Evolutionary conservation across 2,329 filamentous ascomycete genomes (phyloP).

Genomic region (Ophiostoma sp.): DNA sequence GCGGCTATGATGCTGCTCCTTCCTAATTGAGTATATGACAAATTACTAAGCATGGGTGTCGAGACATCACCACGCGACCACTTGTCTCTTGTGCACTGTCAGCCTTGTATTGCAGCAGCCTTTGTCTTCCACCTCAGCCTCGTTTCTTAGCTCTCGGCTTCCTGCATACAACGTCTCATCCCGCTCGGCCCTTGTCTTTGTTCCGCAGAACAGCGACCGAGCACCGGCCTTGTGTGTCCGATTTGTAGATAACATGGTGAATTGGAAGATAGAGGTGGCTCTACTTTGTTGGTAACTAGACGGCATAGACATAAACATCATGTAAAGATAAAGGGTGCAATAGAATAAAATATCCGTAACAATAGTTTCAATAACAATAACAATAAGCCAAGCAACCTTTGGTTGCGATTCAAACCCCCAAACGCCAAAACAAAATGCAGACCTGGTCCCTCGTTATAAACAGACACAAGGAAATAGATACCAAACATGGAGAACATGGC

Average conservation of each 20-base stretch:
- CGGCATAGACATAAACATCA: background rate
- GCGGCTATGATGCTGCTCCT: background rate
- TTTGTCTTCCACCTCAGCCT: background rate
- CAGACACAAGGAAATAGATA: background rate
- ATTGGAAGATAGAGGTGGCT: background rate
- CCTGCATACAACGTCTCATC: constrained; percentile 3
- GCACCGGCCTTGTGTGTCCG: background rate
- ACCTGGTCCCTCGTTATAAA: constrained; percentile 12
- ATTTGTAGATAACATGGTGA: background rate
- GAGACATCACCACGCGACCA: background rate
- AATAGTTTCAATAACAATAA: background rate
- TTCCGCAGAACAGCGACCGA: background rate
- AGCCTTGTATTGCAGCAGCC: background rate
- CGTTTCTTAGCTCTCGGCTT: background rate
- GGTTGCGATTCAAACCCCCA: background rate
- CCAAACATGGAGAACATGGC: background rate
- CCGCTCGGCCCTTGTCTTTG: background rate
- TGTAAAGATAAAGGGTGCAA: background rate
- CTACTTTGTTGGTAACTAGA: background rate
- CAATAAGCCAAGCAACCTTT: background rate
- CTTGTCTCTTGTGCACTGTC: background rate
- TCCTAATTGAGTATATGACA: background rate
- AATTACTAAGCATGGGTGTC: background rate
- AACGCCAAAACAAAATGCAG: constrained; percentile 8
- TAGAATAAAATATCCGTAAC: background rate